Base-by-base conservation (phyloP, 2,329 filamentous ascomycete genomes). In the Neofusicoccum cordaticola region DNA sequence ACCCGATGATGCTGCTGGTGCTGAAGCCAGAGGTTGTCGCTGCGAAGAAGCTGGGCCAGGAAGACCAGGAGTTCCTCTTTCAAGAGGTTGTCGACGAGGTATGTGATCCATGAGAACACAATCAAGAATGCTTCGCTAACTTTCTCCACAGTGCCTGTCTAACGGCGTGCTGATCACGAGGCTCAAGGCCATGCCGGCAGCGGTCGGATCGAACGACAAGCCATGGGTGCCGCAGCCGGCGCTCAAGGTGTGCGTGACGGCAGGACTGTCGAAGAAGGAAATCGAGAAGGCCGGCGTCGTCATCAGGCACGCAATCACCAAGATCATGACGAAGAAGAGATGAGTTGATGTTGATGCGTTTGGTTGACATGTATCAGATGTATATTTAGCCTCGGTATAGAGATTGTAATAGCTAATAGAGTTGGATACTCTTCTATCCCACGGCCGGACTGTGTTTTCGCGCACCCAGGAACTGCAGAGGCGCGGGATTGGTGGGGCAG, bases 81-180 rank as follows among this genome's bases (percentile, higher is more conserved):
- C 89, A 96, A 72, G 95, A 99, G 71, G 89, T 92, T 68, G 92
- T 97, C n/a, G 96, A 99, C 66, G 95, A 99, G 89, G 93, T 96
- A 84, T 72, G 86, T 77, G 37, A 53, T 8, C 27, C 37, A 42
- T 19, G 62, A 71, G 65, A 71, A 53, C 57, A 15, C 3, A 9
- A 35, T 65, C 15, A 35, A 15, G 11, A 19, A 50, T 44, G 44
- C 12, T 7, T 31, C n/a, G 47, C 67, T 73, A 66, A 74, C 60
- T 47, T 57, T 31, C 44, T 58, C 60, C 35, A 37, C 68, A 97
- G 93, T 84, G 88, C 64, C 86, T 98, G 63, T 85, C 88, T 66
- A 98, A 98, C 71, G 91, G 92, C 22, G 92, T 99, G 51, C 83
- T 99, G 65, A 90, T 99, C 72, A 95, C 92, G 1, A 86, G 93